A percentile compares a stretch with the other conserved stretches of the same genome.
Evolutionary conservation across 1,139 yeast genomes (phyloP).

Genomic region (Nakaseomyces sp.): DNA sequence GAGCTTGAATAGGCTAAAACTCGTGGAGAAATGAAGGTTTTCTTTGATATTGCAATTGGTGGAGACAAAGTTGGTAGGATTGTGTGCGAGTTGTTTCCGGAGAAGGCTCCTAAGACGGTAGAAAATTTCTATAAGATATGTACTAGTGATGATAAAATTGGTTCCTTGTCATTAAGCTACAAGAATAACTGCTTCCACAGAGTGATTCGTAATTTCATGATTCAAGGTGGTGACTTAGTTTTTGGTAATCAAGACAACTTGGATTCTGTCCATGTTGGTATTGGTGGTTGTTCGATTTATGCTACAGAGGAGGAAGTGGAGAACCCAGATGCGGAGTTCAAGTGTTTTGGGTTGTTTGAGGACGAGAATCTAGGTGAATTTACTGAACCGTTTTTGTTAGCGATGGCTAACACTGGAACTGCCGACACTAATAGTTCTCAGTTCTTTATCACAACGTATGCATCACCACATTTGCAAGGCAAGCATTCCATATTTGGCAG

Average conservation of each 20-base stretch:
- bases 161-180: slow-evolving; percentile 30
- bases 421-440: slow-evolving; percentile 59
- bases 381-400: slow-evolving; percentile 44
- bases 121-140: slow-evolving; percentile 46
- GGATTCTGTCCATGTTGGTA: slow-evolving; percentile 40
- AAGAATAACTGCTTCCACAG: slow-evolving; percentile 52
- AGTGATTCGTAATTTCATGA: slow-evolving; percentile 63
- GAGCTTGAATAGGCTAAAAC: no score
- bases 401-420: slow-evolving; percentile 65
- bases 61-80: slow-evolving; percentile 48
- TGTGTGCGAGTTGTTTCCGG: slow-evolving; percentile 47
- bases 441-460: slow-evolving; percentile 66
- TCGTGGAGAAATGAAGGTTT: slow-evolving; percentile 36
- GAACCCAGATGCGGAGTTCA: slow-evolving; percentile 10
- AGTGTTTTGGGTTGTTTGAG: slow-evolving; percentile 37
- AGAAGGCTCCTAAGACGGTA: slow-evolving; percentile 51
- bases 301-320: slow-evolving; percentile 25
- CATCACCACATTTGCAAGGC: slow-evolving; percentile 65
- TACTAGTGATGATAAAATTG: slow-evolving; percentile 31
- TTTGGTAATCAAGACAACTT: slow-evolving; percentile 29
- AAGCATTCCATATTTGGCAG: slow-evolving; percentile 74
- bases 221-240: slow-evolving; percentile 68
- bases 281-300: slow-evolving; percentile 45
- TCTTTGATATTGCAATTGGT: slow-evolving; percentile 50
- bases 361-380: slow-evolving; percentile 51